Conservation (phyloP, 352 stramenopile species). For the Pythium folliculosum region DNA sequence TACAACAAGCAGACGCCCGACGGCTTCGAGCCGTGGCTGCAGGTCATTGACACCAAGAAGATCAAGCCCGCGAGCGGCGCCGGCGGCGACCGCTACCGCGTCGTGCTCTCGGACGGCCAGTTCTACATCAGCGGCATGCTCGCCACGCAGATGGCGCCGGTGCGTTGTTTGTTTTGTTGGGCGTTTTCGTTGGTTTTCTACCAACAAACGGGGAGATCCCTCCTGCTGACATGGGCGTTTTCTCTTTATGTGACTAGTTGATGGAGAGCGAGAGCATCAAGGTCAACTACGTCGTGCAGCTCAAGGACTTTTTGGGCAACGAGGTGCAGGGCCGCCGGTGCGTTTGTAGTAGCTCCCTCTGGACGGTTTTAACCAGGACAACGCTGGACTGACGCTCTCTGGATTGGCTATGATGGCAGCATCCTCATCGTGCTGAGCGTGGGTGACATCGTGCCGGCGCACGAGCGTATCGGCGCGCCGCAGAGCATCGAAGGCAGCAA, state of each 20-base stretch:
- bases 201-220: too few species aligned
- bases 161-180: constrained; percentile 28
- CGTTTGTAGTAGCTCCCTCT: too few species aligned
- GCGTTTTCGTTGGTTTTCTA: neutral
- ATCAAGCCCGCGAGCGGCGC: constrained; percentile 79
- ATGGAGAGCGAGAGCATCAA: constrained; percentile 84
- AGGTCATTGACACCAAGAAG: constrained; percentile 89
- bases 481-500: constrained; percentile 78
- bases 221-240: too few species aligned
- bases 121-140: constrained; percentile 89
- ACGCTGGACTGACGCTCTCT: too few species aligned
- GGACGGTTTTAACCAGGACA: too few species aligned
- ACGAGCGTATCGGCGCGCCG: constrained; percentile 75
- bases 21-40: constrained; percentile 86
- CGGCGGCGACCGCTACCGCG: constrained; percentile 76
- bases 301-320: constrained; percentile 86
- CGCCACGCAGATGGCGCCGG: constrained; percentile 74
- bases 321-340: constrained; percentile 78
- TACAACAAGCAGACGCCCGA: constrained; percentile 83
- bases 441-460: constrained; percentile 71
- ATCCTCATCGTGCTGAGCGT: constrained; percentile 87
- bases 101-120: constrained; percentile 80
- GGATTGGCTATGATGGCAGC: too few species aligned
- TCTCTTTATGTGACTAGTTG: constrained; percentile 54
- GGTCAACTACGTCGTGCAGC: constrained; percentile 82